Conservation (phyloP, 2,329 filamentous ascomycete genomes). For the Lasiodiplodia theobromae region DNA sequence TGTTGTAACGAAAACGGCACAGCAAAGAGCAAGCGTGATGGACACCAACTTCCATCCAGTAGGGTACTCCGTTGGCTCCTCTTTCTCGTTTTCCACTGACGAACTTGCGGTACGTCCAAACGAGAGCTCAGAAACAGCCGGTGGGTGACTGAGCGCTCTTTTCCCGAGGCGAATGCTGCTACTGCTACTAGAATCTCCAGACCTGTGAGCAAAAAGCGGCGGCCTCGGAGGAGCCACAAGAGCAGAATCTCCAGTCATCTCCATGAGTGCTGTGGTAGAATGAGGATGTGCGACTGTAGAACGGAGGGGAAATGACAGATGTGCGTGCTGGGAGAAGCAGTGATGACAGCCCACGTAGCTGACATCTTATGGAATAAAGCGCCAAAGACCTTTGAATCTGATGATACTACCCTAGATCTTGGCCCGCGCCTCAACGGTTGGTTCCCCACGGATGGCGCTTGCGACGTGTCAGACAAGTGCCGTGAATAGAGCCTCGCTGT, state of each 20-base stretch:
- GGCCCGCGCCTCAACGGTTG: background rate
- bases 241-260: conserved; percentile 1
- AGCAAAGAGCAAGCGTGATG: conserved; percentile 39
- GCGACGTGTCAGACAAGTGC: conserved; percentile 1
- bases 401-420: background rate
- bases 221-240: conserved; percentile 4
- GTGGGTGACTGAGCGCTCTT: conserved; percentile 15
- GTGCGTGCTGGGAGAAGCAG: background rate
- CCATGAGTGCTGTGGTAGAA: background rate
- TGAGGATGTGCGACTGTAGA: conserved; percentile 3
- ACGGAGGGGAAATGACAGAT: background rate
- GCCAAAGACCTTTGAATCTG: background rate
- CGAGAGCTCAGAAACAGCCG: conserved; percentile 17
- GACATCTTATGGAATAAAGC: conserved; percentile 1
- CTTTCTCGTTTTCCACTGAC: background rate
- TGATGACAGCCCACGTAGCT: background rate
- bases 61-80: conserved; percentile 31
- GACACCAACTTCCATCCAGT: conserved; percentile 36
- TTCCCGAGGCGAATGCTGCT: conserved; percentile 16
- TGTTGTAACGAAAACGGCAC: conserved; percentile 45
- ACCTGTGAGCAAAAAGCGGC: conserved; percentile 5
- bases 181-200: conserved; percentile 8
- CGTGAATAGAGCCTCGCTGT: conserved; percentile 8
- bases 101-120: background rate
- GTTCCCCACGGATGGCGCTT: conserved; percentile 2